Conservation (phyloP, 2,329 filamentous ascomycete genomes). For the Seiridium unicorne region DNA sequence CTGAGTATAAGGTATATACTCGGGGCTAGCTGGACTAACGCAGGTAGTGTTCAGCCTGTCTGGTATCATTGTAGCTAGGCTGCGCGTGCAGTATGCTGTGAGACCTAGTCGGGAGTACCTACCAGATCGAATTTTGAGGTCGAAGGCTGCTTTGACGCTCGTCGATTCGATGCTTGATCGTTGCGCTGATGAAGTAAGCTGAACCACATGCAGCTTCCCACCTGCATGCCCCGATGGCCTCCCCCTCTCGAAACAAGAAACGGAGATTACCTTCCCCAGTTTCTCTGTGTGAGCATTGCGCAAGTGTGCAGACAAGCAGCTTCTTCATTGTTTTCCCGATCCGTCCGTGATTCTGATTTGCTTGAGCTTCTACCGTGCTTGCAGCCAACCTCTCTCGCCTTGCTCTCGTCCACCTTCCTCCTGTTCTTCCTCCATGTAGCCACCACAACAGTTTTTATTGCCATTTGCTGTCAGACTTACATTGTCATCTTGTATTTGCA, state of each 20-base stretch:
- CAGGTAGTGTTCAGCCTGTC: background rate
- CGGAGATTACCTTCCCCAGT: background rate
- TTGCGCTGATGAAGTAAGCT: background rate
- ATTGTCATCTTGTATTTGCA: background rate
- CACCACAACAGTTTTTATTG: background rate
- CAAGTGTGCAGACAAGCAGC: background rate
- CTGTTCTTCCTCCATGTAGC: background rate
- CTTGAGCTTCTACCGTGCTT: slow-evolving; percentile 6
- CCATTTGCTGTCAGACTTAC: background rate
- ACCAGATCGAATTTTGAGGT: too few relatives aligned
- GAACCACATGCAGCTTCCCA: slow-evolving; percentile 2
- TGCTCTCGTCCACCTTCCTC: background rate
- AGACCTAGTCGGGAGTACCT: too few relatives aligned
- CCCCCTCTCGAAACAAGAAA: background rate
- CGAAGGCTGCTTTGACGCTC: background rate
- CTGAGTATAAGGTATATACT: too few relatives aligned
- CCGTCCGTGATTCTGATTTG: slow-evolving; percentile 6
- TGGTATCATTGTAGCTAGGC: too few relatives aligned
- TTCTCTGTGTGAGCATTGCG: background rate
- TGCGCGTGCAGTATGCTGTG: too few relatives aligned
- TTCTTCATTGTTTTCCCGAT: slow-evolving; percentile 9
- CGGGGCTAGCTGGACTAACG: too few relatives aligned
- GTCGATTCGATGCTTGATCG: background rate
- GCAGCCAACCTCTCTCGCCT: background rate
- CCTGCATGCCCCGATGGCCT: background rate